Base-by-base conservation (phyloP, 108 stramenopile species). In the Chaetoceros tenuissimus region DNA sequence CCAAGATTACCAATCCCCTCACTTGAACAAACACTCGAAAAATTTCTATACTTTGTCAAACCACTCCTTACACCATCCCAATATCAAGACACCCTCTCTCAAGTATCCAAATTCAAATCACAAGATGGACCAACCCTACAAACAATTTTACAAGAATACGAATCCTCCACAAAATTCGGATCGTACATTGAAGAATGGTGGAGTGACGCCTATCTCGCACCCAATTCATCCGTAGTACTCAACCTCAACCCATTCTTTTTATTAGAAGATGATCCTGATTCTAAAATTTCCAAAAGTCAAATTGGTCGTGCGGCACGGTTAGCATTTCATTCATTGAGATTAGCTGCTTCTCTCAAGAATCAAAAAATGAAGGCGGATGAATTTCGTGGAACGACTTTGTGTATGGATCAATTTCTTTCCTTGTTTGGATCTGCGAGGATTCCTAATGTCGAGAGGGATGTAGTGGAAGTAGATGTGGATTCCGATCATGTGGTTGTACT, bases 211-310 rank as follows among this genome's bases (percentile, higher is more conserved):
- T 94, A 94, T 60, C 61, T 94, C 16, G 84, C 81, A n/a, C 87
- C 86, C 2, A 85, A 94, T 61, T 61, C 72, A 0, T 62, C 64
- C 22, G 87, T 89, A 0, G 92, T 94, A 5, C 61, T 94, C 59
- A 89, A 94, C 63, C 62, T 94, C 28, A 94, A 94, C 60, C 92
- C 92, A 28, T 94, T 81, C 62, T 94, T 94, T 70, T 67, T 89
- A 13, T 50, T 94, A 48, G 87, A 89, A 68, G 80, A 85, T 51
- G 78, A 81, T 20, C 92, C 92, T 0, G 92, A 94, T 58, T 77
- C 79, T 2, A 89, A 89, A 43, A 70, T 76, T 29, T 67, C 78
- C 26, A 82, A 81, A 21, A 52, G 75, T 68, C 85, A 81, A 48
- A 64, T 79, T 3, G 51, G 64, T 21, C 72, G 88, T 24, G 92